Percentiles rank a stretch among this genome's conserved stretches.
Conservation (phyloP, 2,329 filamentous ascomycete species). For the Aspergillus sp. region DNA sequence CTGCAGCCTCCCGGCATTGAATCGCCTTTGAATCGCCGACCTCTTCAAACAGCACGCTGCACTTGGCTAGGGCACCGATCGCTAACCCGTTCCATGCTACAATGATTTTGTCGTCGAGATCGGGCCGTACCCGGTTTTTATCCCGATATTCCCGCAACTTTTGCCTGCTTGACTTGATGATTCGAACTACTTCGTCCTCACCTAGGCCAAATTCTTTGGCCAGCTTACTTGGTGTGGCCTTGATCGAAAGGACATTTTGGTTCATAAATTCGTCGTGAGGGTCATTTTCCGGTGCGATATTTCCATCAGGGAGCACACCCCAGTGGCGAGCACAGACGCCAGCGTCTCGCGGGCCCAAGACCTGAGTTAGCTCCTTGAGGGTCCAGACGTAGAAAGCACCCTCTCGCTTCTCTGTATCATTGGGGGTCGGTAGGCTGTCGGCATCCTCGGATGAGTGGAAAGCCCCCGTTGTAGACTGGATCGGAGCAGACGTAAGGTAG, state of each 20-base stretch:
- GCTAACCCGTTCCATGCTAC: conserved; percentile 86
- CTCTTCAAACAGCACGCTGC: conserved; percentile 65
- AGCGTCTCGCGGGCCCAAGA: conserved; percentile 68
- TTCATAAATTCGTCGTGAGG: conserved; percentile 92
- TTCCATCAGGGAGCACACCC: conserved; percentile 80
- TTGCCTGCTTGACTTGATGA: conserved; percentile 65
- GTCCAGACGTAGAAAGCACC: conserved; percentile 97
- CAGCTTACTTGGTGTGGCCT: conserved; percentile 66
- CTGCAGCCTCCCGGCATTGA: conserved; percentile 65
- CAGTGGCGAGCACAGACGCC: conserved; percentile 80
- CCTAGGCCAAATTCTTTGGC: conserved; percentile 73
- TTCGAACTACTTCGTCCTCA: conserved; percentile 65
- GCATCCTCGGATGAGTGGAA: conserved; percentile 90
- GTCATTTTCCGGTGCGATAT: conserved; percentile 79
- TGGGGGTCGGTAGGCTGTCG: conserved; percentile 73
- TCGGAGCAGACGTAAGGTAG: conserved; percentile 74
- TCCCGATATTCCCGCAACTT: conserved; percentile 72
- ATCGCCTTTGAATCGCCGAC: conserved; percentile 59
- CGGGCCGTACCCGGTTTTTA: conserved; percentile 71
- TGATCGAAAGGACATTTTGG: conserved; percentile 81
- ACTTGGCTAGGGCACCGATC: conserved; percentile 76
- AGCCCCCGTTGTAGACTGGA: conserved; percentile 68
- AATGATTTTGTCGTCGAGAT: conserved; percentile 84
- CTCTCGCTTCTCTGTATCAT: conserved; percentile 79
- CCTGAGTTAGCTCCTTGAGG: conserved; percentile 75